These are phyloP conservation scores for Solanum tarapatanum DNA, from an alignment of 257 asterid genomes.

Conservation along the genomic window DNA sequence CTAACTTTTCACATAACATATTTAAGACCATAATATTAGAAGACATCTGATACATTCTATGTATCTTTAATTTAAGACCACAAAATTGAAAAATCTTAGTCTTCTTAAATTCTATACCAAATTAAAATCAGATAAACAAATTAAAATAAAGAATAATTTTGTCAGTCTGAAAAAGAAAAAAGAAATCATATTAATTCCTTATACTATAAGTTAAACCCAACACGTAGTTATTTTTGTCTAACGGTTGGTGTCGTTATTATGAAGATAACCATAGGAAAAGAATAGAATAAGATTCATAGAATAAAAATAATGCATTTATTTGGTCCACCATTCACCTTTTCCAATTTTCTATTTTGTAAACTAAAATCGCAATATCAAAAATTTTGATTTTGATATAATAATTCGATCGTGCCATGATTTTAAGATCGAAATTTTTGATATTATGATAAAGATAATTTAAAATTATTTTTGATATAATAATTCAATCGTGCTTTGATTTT, in stretches of 20 bases:
- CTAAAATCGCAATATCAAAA: neutral
- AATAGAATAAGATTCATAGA: neutral
- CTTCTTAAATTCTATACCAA: neutral
- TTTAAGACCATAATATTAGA: fast-evolving
- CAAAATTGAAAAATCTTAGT: no score
- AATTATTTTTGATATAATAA: no score
- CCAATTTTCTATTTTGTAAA: neutral
- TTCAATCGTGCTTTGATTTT: no score
- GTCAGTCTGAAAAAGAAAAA: neutral
- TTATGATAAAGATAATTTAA: no score
- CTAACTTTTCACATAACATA: neutral
- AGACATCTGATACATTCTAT: fast-evolving
- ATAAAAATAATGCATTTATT: neutral
- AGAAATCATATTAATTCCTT: neutral
- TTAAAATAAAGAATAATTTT: neutral
- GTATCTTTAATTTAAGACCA: no score
- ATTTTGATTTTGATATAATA: no score
- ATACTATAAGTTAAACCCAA: neutral
- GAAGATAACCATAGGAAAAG: neutral
- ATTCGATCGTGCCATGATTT: neutral
- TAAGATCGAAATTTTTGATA: neutral
- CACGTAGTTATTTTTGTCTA: neutral
- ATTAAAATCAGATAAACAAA: neutral
- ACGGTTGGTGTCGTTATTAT: neutral
- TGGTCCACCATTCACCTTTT: neutral